Conservation (phyloP, 1,284 basidiomycete genomes). For the Mrakiaceae sp. region DNA sequence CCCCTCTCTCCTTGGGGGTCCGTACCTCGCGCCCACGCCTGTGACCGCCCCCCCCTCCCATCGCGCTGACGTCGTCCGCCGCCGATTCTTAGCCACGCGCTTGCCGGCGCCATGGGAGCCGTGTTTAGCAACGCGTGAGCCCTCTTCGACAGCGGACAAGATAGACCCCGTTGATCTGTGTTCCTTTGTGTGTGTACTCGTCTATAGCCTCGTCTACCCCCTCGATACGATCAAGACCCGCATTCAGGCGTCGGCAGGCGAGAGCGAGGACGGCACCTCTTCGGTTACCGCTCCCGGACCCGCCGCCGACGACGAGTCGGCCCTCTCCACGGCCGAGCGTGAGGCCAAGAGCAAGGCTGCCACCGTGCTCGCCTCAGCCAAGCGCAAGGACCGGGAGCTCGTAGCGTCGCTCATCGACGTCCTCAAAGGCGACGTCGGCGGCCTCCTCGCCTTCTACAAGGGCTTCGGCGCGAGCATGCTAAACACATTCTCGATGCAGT, state of each 20-base stretch:
- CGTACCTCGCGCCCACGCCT: slow-evolving; percentile 11
- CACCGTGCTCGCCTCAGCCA: slow-evolving; percentile 33
- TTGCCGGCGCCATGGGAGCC: slow-evolving; percentile 89
- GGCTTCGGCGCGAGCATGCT: slow-evolving; percentile 98
- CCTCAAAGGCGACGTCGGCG: slow-evolving; percentile 53
- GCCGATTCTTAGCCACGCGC: slow-evolving; percentile 50
- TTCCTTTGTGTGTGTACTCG: neutral
- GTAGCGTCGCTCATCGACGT: slow-evolving; percentile 38
- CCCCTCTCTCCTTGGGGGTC: slow-evolving; percentile 17
- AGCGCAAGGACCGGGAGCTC: slow-evolving; percentile 5
- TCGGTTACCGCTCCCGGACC: slow-evolving; percentile 13
- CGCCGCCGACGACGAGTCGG: slow-evolving; percentile 1
- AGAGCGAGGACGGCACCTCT: too few species aligned
- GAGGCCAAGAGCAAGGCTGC: slow-evolving; percentile 38
- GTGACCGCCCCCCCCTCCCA: slow-evolving; percentile 10
- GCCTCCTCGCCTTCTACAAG: slow-evolving; percentile 70
- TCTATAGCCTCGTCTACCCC: slow-evolving; percentile 74
- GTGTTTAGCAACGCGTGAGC: slow-evolving; percentile 87
- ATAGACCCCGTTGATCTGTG: too few species aligned
- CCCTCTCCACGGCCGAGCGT: slow-evolving; percentile 35
- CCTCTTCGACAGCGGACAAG: neutral
- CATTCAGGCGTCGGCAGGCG: slow-evolving; percentile 55
- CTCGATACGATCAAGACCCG: slow-evolving; percentile 85
- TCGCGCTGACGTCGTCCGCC: slow-evolving; percentile 31
- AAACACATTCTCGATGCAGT: slow-evolving; percentile 95